A percentile compares a stretch with the other conserved stretches of the same genome.
phyloP scores from a whole-genome alignment of 441 rosid genomes.

The Euphorbia corollata region DNA sequence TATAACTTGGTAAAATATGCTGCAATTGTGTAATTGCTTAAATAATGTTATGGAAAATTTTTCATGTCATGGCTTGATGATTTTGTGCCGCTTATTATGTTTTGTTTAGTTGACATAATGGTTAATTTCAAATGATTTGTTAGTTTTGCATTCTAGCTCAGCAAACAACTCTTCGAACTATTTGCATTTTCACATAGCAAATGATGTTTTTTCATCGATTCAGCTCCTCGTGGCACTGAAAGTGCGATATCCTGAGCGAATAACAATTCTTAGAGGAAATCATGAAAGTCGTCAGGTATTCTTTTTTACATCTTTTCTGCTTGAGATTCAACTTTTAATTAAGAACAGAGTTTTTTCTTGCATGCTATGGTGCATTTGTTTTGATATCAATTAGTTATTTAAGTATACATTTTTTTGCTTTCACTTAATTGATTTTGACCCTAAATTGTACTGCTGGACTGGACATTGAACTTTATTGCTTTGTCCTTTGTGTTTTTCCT shows the following conservation, averaged over 20 bases:
- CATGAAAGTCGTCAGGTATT: slow-evolving; percentile 94
- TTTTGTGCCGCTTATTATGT: not conserved
- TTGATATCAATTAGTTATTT: not conserved
- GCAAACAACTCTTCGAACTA: slow-evolving; percentile 13
- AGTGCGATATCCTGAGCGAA: slow-evolving; percentile 71
- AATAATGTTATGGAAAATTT: not conserved
- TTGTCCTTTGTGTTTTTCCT: slow-evolving; percentile 15
- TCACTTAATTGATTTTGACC: not conserved
- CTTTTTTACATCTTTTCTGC: not conserved
- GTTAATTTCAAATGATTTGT: not conserved
- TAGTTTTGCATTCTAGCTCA: not conserved
- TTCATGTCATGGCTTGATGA: slow-evolving; percentile 6
- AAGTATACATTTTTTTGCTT: not conserved
- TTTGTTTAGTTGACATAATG: not conserved
- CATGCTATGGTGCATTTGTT: not conserved
- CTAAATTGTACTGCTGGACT: not conserved
- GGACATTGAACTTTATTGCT: slow-evolving; percentile 24
- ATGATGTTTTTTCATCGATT: slow-evolving; percentile 7
- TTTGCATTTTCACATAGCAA: slow-evolving; percentile 4
- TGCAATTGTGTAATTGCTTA: not conserved
- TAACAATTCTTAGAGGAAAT: slow-evolving; percentile 89
- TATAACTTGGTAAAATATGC: not conserved
- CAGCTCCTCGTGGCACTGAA: slow-evolving; percentile 79
- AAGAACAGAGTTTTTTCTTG: not conserved
- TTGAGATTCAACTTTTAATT: not conserved